phyloP scores from a whole-genome alignment of 2,329 filamentous ascomycete species.

The Sphaerulina populicola region DNA sequence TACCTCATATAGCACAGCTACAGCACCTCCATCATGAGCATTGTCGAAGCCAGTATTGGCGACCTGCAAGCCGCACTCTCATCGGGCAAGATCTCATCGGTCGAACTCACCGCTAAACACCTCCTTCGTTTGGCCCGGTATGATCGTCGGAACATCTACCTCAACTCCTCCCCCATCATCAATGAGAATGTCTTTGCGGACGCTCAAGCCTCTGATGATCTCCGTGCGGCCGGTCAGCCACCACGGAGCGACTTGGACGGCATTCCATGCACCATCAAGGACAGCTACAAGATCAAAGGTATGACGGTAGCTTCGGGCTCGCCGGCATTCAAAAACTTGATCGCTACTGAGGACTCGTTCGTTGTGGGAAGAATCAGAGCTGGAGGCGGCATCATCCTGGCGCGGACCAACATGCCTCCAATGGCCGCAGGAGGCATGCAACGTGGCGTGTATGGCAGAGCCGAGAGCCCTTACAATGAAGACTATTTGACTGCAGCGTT shows the following conservation, averaged over 20 bases:
- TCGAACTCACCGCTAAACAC: constrained; percentile 42
- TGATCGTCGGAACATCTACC: constrained; percentile 36
- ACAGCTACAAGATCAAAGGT: constrained; percentile 48
- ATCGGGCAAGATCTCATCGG: constrained; percentile 36
- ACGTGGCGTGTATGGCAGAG: constrained; percentile 48
- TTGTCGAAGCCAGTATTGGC: constrained; percentile 44
- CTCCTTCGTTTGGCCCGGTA: constrained; percentile 43
- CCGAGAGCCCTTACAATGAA: constrained; percentile 50
- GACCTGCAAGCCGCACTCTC: constrained; percentile 40
- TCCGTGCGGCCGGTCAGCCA: constrained; percentile 34
- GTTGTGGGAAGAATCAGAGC: constrained; percentile 42
- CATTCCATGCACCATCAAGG: constrained; percentile 52
- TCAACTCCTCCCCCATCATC: constrained; percentile 45
- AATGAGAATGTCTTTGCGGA: constrained; percentile 42
- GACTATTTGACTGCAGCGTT: constrained; percentile 49
- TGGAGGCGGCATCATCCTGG: constrained; percentile 47
- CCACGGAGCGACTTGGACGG: constrained; percentile 42
- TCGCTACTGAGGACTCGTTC: constrained; percentile 47
- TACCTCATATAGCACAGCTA: neutral
- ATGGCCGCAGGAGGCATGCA: constrained; percentile 55
- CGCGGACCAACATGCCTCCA: constrained; percentile 52
- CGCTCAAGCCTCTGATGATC: constrained; percentile 42
- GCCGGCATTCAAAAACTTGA: constrained; percentile 45
- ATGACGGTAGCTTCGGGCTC: constrained; percentile 50
- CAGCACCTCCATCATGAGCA: constrained; percentile 3